Evolutionary conservation across 345 rosid genomes (phyloP), one percentile per base, ranked within the genome.

Genomic region (Syzygium oleosum): DNA sequence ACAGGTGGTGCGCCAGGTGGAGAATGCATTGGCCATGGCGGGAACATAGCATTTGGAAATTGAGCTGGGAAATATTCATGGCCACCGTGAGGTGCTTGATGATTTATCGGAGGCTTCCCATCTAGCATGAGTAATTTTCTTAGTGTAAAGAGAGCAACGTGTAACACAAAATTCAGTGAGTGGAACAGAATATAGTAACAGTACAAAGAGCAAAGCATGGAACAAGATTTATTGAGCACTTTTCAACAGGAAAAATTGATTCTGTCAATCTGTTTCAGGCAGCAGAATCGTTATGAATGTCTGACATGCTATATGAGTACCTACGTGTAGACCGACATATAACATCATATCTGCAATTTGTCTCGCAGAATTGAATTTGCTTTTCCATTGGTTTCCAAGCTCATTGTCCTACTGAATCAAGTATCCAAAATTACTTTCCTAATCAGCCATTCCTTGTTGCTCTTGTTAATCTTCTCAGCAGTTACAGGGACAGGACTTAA

Each of bases 21-120:
- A 77, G 99, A 95, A 89, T 96, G 98, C 84, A 96, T 91, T 86
- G 96, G 96, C 99, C 99, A 96, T 10, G 95, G 94, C 85, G 99
- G 93, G 87, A 93, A 96, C 94, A 98, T 89, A 51, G 93, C 94
- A 86, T 92, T 94, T 11, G 94, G 98, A 93, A 92, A 94, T 88
- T 94, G 99, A 79, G 94, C 96, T 89, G 93, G 97, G 89, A 91
- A 91, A 91, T 94, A 91, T 87, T 95, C 99, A 86, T 90, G 95
- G 79, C 88, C 89, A 29, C 89, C 94, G 5, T 93, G 91, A 85
- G 91, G 91, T 84, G 86, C 87, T 89, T 91, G 95, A 84, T 91
- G 96, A 92, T 95, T 92, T 63, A 85, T 56, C 31, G 94, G 88
- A 87, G 93, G 89, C 91, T 92, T 93, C 86, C 90, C 95, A 92